phyloP scores from a whole-genome alignment of 1,284 basidiomycete genomes.

The Thecaphora frezii region DNA sequence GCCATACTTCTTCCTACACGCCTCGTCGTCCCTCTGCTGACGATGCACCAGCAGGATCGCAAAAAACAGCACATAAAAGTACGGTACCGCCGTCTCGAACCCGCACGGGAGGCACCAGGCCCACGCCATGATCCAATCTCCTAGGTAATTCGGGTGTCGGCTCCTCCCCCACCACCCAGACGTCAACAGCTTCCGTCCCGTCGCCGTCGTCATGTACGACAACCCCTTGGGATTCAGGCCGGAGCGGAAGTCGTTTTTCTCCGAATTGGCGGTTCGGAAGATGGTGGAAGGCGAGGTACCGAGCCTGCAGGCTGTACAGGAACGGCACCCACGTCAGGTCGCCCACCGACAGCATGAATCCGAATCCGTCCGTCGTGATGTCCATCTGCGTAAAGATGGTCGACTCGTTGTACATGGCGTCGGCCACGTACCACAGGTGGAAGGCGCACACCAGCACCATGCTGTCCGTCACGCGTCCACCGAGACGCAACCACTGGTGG shows the following conservation, averaged over 20 bases:
- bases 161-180: slow-evolving; percentile 97
- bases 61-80: slow-evolving; percentile 90
- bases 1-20: slow-evolving; percentile 73
- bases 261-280: slow-evolving; percentile 83
- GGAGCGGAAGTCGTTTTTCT: slow-evolving; percentile 94
- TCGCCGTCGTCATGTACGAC: slow-evolving; percentile 77
- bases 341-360: slow-evolving; percentile 95
- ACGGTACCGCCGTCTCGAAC: slow-evolving; percentile 87
- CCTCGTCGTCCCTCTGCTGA: slow-evolving; percentile 87
- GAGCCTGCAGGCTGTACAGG: slow-evolving; percentile 87
- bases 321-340: slow-evolving; percentile 95
- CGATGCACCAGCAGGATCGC: slow-evolving; percentile 85
- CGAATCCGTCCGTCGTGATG: slow-evolving; percentile 95
- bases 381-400: slow-evolving; percentile 95
- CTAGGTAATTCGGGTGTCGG: slow-evolving; percentile 75
- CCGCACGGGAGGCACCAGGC: slow-evolving; percentile 93
- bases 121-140: slow-evolving; percentile 84
- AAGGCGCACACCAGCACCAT: slow-evolving; percentile 87
- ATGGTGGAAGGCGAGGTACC: slow-evolving; percentile 88
- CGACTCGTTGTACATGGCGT: slow-evolving; percentile 62
- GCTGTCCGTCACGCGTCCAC: slow-evolving; percentile 78
- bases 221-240: slow-evolving; percentile 92
- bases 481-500: slow-evolving; percentile 78
- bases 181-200: slow-evolving; percentile 85
- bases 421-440: slow-evolving; percentile 83